Base-by-base conservation (phyloP, 169 alveolate genomes). In the Eimeria sp. region DNA sequence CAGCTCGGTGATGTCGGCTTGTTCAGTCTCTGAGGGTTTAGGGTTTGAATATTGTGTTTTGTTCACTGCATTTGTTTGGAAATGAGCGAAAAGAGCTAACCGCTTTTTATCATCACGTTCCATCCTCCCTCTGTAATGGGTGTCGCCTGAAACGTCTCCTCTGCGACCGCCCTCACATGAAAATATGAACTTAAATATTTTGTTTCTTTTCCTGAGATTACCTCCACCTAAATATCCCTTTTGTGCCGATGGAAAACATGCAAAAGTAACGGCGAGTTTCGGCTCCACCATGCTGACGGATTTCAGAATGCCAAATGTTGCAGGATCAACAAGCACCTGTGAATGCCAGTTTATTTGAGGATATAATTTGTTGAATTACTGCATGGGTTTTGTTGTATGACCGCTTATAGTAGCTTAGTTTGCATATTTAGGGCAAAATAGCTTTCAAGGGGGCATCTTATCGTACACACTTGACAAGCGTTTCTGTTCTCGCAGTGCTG, bases 401-500 rank as follows among this genome's bases (percentile, higher is more conserved):
- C 1, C 30, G 33, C 30, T 1, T 68, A 27, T 74, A 74, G 49
- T 74, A 74, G 16, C 37, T 74, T 20, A 37, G 4, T 18, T 14
- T 71, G 52, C 52, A 2, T 14, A 8, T 14, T 33, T 6, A 74
- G 54, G 58, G 1, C 54, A 37, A 6, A 13, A 20, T 27, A 30
- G 23, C 30, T 37, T 74, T 74, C 30, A 40, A 18, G 82, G 33
- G 25, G n/a, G 46, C 46, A n/a, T n/a, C 46, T 25, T 33, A 37
- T 71, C 30, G 20, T 40, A 74, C 56, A 62, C 56, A 87, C 93
- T 62, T 87, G 52, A 49, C 93, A 87, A 0, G 64, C 52, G 66
- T 64, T 87, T 52, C 62, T 8, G 66, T 27, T 66, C 43, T 87
- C 93, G 66, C 93, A 87, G 62, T 87, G 93, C 93, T 87, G 93